Evolutionary conservation across 441 rosid genomes (phyloP), one percentile per base, ranked within the genome.

Genomic region (Pelargonium hybrid): DNA sequence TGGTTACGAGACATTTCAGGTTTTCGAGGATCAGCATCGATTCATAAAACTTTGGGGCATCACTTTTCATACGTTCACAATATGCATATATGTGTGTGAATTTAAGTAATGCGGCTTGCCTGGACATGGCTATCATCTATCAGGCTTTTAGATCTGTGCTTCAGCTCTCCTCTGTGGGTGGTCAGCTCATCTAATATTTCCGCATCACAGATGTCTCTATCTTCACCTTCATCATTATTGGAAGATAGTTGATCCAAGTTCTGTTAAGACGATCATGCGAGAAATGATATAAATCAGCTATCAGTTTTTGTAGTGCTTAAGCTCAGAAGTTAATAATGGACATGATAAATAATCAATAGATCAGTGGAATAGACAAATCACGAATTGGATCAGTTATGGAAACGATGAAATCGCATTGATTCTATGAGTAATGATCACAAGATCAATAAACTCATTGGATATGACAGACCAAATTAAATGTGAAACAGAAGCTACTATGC

Each of bases 101-200:
- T 31, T 56, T 14, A 34, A 20, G 5, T n/a, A 3, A 41, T 3
- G 10, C 4, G 6, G 37, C 68, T 68, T 79, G 71, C 90, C 85
- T 80, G 86, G 47, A 74, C 68, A 54, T 66, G 78, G 67, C 45
- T 82, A 17, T 86, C 92, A 10, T 86, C 91, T 20, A 71, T 84
- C 70, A 62, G 71, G 83, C 86, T 86, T 54, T 79, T 21, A 57
- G 87, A 77, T 85, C 95, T 87, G 73, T 63, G 83, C 80, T 86
- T 90, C 79, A 87, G 72, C 80, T 89, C 96, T 62, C 95, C 96
- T 76, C 93, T 87, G 69, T 76, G 76, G 31, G 98, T 90, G 31
- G 95, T 92, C 79, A 90, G 80, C 77, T 84, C 90, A 65, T 90
- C 96, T 43, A 89, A 72, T 68, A 90, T 75, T 83, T 92, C 98